Percentiles rank a stretch among this genome's conserved stretches.
phyloP scores from a whole-genome alignment of 352 stramenopile genomes.

The Pythium coloratum region DNA sequence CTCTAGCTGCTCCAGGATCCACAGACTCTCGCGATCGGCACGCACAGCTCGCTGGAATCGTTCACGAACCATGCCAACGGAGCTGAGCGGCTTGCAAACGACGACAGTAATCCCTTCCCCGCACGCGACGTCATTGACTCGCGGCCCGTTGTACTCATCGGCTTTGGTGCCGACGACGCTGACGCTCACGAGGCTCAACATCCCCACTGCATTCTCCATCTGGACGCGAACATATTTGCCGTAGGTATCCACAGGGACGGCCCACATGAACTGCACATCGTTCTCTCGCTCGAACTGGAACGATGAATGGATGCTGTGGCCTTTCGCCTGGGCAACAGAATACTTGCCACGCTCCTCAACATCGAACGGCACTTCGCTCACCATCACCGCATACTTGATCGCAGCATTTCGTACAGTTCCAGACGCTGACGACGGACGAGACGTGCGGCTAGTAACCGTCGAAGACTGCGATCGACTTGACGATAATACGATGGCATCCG shows the following conservation, averaged over 20 bases:
- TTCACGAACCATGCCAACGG: conserved; percentile 42
- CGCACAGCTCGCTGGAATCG: conserved; percentile 56
- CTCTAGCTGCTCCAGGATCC: conserved; percentile 60
- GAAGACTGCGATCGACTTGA: conserved; percentile 22
- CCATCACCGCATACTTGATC: conserved; percentile 48
- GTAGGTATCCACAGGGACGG: conserved; percentile 50
- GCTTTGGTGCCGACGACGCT: conserved; percentile 47
- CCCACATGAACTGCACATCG: conserved; percentile 42
- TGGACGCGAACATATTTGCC: conserved; percentile 65
- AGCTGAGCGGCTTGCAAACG: conserved; percentile 49
- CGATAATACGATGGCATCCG: neutral
- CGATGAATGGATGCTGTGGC: conserved; percentile 47
- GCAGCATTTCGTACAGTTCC: neutral
- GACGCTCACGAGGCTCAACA: conserved; percentile 52
- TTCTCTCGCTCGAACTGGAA: conserved; percentile 34
- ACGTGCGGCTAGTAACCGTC: conserved; percentile 6
- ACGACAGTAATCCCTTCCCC: conserved; percentile 54
- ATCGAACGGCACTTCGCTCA: conserved; percentile 64
- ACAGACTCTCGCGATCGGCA: conserved; percentile 45
- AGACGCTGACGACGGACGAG: conserved; percentile 4
- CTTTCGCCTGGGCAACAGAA: conserved; percentile 47
- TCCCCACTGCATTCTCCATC: conserved; percentile 45
- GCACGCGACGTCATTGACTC: conserved; percentile 56
- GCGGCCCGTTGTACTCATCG: conserved; percentile 51
- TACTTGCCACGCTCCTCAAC: conserved; percentile 63